Percentiles rank a stretch among this genome's conserved stretches.
Evolutionary conservation across 2,329 filamentous ascomycete genomes (phyloP).

Genomic region (Orbilia oligospora): DNA sequence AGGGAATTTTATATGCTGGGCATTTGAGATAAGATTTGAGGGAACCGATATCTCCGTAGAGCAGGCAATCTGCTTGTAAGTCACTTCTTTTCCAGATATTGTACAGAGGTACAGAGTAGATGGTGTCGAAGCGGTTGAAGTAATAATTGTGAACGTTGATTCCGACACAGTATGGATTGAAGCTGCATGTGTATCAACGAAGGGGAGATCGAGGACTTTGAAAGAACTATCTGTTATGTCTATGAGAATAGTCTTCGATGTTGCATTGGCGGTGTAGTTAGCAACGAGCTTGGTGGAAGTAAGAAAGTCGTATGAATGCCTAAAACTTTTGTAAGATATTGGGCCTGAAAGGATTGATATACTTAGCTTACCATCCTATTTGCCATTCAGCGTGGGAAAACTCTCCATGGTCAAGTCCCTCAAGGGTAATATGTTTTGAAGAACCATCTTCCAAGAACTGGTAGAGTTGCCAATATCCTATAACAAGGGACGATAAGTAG

Average conservation of each 20-base stretch:
- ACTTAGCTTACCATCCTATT: constrained; percentile 64
- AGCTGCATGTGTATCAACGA: constrained; percentile 38
- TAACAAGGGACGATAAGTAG: background rate
- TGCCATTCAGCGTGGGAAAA: constrained; percentile 65
- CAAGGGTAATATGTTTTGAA: constrained; percentile 65
- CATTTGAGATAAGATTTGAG: constrained; percentile 37
- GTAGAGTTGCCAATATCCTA: constrained; percentile 70
- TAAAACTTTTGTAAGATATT: background rate
- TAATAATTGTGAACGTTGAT: constrained; percentile 49
- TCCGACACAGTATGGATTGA: constrained; percentile 42
- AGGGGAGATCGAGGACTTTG: constrained; percentile 44
- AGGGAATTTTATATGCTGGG: constrained; percentile 53
- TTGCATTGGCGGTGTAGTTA: constrained; percentile 36
- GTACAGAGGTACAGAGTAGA: constrained; percentile 44
- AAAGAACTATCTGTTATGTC: constrained; percentile 27
- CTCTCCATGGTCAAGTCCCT: constrained; percentile 68
- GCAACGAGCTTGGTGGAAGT: constrained; percentile 25
- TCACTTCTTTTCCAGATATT: constrained; percentile 14
- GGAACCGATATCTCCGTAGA: constrained; percentile 36
- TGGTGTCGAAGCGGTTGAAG: constrained; percentile 39
- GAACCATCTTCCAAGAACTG: constrained; percentile 64
- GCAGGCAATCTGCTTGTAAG: constrained; percentile 21
- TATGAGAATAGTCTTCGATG: constrained; percentile 38
- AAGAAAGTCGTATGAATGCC: constrained; percentile 55
- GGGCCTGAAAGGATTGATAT: background rate